Conservation (phyloP, 306 rosid species). For the Cucumis cinereus region DNA sequence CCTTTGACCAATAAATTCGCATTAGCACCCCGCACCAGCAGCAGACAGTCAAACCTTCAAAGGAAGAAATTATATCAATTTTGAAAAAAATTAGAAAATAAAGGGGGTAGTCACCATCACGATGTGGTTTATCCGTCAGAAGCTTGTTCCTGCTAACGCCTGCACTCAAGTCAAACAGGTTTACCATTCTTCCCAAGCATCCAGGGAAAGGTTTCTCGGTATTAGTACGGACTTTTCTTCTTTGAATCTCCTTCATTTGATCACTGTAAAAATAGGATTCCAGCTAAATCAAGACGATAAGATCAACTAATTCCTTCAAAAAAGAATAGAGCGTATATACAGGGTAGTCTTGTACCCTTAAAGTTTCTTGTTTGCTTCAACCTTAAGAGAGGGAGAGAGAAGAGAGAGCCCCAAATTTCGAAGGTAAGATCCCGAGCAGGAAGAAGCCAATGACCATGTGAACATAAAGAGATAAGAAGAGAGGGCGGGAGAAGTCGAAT, state of each 20-base stretch:
- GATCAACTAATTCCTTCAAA: neutral
- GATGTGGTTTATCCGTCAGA: constrained; percentile 64
- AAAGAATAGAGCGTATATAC: neutral
- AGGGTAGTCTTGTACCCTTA: neutral
- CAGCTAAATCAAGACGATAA: constrained; percentile 7
- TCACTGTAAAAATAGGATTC: constrained; percentile 18
- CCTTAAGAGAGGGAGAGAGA: neutral
- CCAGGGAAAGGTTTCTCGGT: constrained; percentile 72
- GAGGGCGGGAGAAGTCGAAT: neutral
- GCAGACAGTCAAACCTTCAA: neutral
- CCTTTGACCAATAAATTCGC: neutral
- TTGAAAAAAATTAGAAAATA: neutral
- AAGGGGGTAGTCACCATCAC: constrained; percentile 42
- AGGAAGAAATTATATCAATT: constrained; percentile 1
- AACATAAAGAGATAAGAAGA: neutral
- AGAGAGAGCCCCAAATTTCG: neutral
- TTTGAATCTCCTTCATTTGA: constrained; percentile 51
- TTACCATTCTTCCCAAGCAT: constrained; percentile 91
- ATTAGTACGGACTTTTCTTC: constrained; percentile 27
- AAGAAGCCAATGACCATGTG: neutral
- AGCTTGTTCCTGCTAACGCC: constrained; percentile 65
- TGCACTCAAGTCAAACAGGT: constrained; percentile 65
- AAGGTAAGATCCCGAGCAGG: neutral
- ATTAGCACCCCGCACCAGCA: neutral
- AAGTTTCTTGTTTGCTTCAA: neutral